Conservation (phyloP, 1,284 basidiomycete genomes). For the Abortiporus biennis region DNA sequence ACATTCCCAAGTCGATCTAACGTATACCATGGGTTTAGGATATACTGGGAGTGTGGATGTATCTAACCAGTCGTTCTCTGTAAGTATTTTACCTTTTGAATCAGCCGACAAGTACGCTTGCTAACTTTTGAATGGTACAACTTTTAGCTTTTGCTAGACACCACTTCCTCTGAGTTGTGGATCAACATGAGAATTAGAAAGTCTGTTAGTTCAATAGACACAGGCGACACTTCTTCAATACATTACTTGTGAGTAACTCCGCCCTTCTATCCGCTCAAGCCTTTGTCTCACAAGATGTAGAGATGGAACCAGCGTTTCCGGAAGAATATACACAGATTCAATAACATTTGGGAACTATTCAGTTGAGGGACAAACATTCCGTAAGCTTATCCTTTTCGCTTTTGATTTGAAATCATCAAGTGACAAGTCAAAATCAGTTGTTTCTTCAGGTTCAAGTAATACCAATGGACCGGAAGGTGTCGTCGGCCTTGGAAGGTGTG, state of each 20-base stretch:
- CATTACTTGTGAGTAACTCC: conserved; percentile 1
- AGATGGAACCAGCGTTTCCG: background rate
- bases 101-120: background rate
- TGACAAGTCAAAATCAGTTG: background rate
- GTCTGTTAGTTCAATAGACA: background rate
- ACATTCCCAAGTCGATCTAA: too few relatives aligned
- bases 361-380: conserved; percentile 15
- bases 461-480: conserved; percentile 1
- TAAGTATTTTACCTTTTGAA: background rate
- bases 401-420: too few relatives aligned
- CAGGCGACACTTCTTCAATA: conserved; percentile 1
- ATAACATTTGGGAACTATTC: conserved; percentile 17
- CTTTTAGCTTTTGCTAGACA: conserved; percentile 3
- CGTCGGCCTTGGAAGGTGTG: conserved; percentile 5
- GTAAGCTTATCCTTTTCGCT: too few relatives aligned
- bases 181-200: background rate
- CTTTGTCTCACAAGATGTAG: background rate
- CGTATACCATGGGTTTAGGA: too few relatives aligned
- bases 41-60: conserved; percentile 3
- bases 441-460: conserved; percentile 11
- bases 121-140: background rate
- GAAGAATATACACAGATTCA: conserved; percentile 7
- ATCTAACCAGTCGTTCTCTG: background rate
- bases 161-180: conserved; percentile 6
- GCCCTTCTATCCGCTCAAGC: background rate